Conservation (phyloP, 2,329 filamentous ascomycete genomes). For the Cladosporium colombiae region DNA sequence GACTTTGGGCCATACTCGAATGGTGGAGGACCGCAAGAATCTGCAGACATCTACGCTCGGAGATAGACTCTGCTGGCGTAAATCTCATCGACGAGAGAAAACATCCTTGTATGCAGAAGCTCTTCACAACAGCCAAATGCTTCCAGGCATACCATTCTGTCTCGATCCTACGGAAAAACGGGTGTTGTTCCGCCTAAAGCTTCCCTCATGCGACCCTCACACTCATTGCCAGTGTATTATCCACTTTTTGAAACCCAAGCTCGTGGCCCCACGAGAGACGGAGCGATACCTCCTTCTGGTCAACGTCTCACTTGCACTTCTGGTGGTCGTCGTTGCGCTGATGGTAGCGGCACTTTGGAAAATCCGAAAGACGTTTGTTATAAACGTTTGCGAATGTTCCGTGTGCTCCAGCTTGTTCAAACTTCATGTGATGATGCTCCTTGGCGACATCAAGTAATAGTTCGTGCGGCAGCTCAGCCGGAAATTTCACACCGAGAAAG, state of each 20-base stretch:
- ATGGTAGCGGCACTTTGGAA: background rate
- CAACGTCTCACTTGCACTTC: background rate
- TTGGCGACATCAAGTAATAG: background rate
- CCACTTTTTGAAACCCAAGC: no score
- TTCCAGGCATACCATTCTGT: no score
- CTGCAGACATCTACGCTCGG: background rate
- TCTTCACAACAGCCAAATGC: no score
- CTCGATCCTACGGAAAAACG: no score
- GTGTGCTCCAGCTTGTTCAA: no score
- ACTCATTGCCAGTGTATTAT: no score
- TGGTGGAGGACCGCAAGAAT: background rate
- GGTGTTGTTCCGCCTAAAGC: no score
- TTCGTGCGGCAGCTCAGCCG: background rate
- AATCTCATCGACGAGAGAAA: no score
- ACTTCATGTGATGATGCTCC: background rate
- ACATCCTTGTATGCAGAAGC: no score
- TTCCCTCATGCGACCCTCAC: no score
- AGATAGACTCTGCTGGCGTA: background rate
- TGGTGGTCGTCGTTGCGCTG: background rate
- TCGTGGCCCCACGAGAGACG: no score
- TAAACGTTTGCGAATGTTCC: background rate
- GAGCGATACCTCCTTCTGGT: no score
- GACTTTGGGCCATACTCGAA: background rate
- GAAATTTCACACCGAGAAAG: background rate
- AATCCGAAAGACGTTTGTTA: background rate